A percentile compares a stretch with the other conserved stretches of the same genome.
Evolutionary conservation across 306 rosid genomes (phyloP).

Genomic region (Lablab purpureus): DNA sequence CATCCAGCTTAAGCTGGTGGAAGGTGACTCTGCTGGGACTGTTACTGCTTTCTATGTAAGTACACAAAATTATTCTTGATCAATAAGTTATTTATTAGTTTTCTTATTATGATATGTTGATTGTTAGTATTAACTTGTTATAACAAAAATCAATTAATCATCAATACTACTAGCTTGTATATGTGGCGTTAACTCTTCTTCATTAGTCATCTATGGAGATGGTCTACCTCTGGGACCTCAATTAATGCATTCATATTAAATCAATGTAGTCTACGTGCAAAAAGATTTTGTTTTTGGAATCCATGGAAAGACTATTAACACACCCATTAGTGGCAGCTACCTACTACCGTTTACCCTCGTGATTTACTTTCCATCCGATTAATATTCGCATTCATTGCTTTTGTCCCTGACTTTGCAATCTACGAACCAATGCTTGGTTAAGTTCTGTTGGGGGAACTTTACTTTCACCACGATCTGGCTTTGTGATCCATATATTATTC

Average conservation of each 20-base stretch:
- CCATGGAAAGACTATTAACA: slow-evolving; percentile 11
- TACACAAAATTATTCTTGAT: background rate
- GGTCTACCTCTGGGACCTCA: slow-evolving; percentile 23
- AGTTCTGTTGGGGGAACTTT: slow-evolving; percentile 2
- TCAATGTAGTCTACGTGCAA: background rate
- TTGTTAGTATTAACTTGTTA: too few species aligned
- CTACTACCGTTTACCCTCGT: slow-evolving; percentile 21
- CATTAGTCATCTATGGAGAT: slow-evolving; percentile 8
- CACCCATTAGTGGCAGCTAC: slow-evolving; percentile 31
- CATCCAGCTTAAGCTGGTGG: slow-evolving; percentile 82
- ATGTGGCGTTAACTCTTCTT: background rate
- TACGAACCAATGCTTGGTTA: background rate
- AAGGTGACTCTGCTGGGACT: slow-evolving; percentile 95
- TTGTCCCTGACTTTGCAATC: slow-evolving; percentile 16
- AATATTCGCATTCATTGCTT: slow-evolving; percentile 48
- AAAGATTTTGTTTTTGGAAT: slow-evolving; percentile 3
- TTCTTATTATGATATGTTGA: background rate
- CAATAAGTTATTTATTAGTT: background rate
- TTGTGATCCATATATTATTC: background rate
- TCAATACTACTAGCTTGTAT: background rate
- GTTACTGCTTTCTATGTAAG: slow-evolving; percentile 96
- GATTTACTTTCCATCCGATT: slow-evolving; percentile 28
- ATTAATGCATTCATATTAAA: background rate
- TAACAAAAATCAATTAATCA: background rate
- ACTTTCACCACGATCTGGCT: slow-evolving; percentile 7